phyloP scores from a whole-genome alignment of 1,284 basidiomycete genomes.

The Fomitopsis schrenkii region DNA sequence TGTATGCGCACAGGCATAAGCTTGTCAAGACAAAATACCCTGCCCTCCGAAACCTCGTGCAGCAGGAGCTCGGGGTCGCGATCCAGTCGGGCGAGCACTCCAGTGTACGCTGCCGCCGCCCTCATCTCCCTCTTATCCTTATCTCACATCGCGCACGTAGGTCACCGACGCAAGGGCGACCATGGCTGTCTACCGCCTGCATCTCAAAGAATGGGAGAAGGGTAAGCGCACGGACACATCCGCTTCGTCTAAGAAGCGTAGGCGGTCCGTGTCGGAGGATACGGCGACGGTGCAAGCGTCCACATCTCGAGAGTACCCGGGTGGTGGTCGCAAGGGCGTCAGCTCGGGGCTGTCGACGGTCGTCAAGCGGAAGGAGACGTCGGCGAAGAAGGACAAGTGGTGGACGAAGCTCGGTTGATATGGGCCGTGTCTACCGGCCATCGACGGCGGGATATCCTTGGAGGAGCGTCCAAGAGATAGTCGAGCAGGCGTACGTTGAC shows the following conservation, averaged over 20 bases:
- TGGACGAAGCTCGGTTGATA: conserved; percentile 39
- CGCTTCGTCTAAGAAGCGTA: conserved; percentile 19
- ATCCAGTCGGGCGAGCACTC: conserved; percentile 90
- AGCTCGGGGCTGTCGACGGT: conserved; percentile 72
- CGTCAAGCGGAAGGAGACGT: conserved; percentile 24
- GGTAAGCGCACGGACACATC: conserved; percentile 7
- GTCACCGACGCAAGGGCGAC: conserved; percentile 92
- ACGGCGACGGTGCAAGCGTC: conserved; percentile 4
- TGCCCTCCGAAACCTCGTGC: conserved; percentile 78
- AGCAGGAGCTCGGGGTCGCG: conserved; percentile 76
- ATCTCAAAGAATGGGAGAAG: conserved; percentile 84
- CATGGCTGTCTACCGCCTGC: conserved; percentile 91
- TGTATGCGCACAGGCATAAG: conserved; percentile 56
- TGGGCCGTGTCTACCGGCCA: conserved; percentile 2
- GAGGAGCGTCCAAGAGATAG: too few relatives aligned
- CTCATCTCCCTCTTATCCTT: background rate
- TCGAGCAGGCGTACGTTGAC: too few relatives aligned
- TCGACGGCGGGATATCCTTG: background rate
- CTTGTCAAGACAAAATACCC: conserved; percentile 57
- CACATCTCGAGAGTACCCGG: conserved; percentile 34
- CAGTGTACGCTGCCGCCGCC: conserved; percentile 51
- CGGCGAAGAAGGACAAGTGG: conserved; percentile 35
- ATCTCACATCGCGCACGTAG: conserved; percentile 34
- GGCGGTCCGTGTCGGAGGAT: conserved; percentile 10
- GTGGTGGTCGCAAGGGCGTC: conserved; percentile 61